Evolutionary conservation across 495 filamentous ascomycete species (phyloP), one percentile per base, ranked within the genome.

Genomic region (Penicillium macrosclerotiorum): DNA sequence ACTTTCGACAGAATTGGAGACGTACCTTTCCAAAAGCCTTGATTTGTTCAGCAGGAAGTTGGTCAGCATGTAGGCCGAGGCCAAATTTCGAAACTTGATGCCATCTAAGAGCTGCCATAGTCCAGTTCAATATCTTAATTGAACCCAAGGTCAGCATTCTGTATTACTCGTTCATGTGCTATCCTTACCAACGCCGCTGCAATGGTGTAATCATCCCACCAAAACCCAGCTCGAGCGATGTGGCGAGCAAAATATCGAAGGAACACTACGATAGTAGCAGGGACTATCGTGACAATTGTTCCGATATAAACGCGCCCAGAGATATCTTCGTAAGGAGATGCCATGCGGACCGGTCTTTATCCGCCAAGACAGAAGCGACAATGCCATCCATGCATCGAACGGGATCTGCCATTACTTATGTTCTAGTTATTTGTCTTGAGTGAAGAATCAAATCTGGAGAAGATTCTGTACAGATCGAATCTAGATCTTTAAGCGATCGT

Each of bases 181-280:
- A 11, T n/a, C 42, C 55, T 42, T 38, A 66, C 57, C 49, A 69
- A 29, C 9, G 68, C 52, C 26, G 52, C 39, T 0, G 52, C 45
- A 40, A 72, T 63, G 7, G 52, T 64, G 37, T 54, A 68, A 33
- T 69, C 68, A 62, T 69, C 66, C 66, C 66, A 72, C 66, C 68
- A 69, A 8, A 59, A 45, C 1, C 56, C 57, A 13, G 61, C 63
- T 8, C 41, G 17, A 12, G 66, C 54, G 19, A 64, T 37, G 32
- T 47, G 40, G 12, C 66, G 51, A 16, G 64, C 56, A 30, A 54
- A 9, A 14, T 65, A 61, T 16, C 68, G 59, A 13, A 64, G 18
- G 4, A 39, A 37, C 11, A 69, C 66, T 3, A 42, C 51, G 8
- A 67, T 16, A 12, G 64, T 68, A 14, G 64, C 63, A 19, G 67